Evolutionary conservation across 305 asterid genomes (phyloP), one percentile per base, ranked within the genome.

Genomic region (Fraxinus sp.): DNA sequence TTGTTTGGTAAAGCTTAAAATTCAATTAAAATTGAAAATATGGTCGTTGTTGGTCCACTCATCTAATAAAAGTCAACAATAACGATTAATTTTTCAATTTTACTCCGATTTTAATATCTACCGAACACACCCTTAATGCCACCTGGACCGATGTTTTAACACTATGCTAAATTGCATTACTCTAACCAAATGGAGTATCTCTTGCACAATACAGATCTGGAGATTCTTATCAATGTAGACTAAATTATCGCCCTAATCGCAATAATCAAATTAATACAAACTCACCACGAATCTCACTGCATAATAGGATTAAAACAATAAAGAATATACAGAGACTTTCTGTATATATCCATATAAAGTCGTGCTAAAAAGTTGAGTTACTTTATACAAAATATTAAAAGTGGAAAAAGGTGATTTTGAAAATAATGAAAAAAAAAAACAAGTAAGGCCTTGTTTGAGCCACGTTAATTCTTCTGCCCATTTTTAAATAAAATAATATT

Each of bases 111-210:
- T 28, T 28, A 28, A 28, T 28, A 28, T 28, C 32, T 28, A 28
- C 32, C 32, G 32, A 28, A 28, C 3, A 28, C 32, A 26, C 30
- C 32, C 3, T 39, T 41, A 41, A 0, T 41, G 16, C 13, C 49
- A 41, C 4, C 39, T 36, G 1, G 39, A 5, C 39, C 8, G 9
- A 7, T 36, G 41, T 36, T 36, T 36, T 36, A 36, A 36, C 41
- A 36, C 41, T 7, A 36, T 36, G 52, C 16, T 41, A 10, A 41
- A 41, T 41, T 9, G 52, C 14, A 11, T 41, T 41, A 9, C 52
- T 41, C 52, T 41, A 36, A 75, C 68, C 28, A 74, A 55, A 81
- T 22, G 85, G 37, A 79, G 32, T 32, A 6, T 41, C 78, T 72
- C 7, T 30, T 46, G 59, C 55, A 71, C 75, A 24, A 72, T 26